These are phyloP conservation scores for Rehmannia glutinosa DNA, from an alignment of 257 asterid genomes.

Conservation along the genomic window DNA sequence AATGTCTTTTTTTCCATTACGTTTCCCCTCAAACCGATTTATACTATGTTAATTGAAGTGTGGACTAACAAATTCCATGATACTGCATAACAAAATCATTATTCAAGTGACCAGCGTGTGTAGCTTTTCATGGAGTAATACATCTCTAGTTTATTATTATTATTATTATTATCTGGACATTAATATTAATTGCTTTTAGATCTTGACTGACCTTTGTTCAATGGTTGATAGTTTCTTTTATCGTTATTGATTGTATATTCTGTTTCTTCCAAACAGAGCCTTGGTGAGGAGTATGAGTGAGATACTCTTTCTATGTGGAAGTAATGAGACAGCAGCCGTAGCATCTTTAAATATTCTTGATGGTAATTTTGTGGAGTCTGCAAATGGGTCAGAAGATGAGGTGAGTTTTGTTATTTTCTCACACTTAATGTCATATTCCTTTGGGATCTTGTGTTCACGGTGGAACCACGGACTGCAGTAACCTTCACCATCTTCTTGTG, in stretches of 20 bases:
- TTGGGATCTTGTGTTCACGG: not conserved
- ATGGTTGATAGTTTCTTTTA: not conserved
- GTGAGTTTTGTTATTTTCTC: slow-evolving; percentile 24
- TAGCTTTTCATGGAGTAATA: too few species aligned
- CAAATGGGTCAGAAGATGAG: slow-evolving; percentile 40
- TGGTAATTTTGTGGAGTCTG: slow-evolving; percentile 26
- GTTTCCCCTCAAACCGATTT: not conserved
- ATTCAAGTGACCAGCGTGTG: too few species aligned
- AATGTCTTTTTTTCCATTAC: not conserved
- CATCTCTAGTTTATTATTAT: not conserved
- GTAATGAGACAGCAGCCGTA: slow-evolving; percentile 43
- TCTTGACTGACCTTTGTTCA: not conserved
- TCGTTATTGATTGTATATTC: slow-evolving; percentile 5
- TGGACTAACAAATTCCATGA: not conserved
- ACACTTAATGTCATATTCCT: not conserved
- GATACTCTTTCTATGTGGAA: slow-evolving; percentile 71
- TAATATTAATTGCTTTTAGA: not conserved
- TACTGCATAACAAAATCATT: too few species aligned
- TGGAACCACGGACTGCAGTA: not conserved
- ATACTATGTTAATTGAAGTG: not conserved
- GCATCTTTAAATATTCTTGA: slow-evolving; percentile 47
- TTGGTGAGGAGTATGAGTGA: slow-evolving; percentile 66
- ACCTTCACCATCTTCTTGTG: not conserved
- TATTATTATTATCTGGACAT: too few species aligned
- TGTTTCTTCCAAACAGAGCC: slow-evolving; percentile 39